phyloP scores from a whole-genome alignment of 1,284 basidiomycete genomes.

The Ceratobasidium sp. region DNA sequence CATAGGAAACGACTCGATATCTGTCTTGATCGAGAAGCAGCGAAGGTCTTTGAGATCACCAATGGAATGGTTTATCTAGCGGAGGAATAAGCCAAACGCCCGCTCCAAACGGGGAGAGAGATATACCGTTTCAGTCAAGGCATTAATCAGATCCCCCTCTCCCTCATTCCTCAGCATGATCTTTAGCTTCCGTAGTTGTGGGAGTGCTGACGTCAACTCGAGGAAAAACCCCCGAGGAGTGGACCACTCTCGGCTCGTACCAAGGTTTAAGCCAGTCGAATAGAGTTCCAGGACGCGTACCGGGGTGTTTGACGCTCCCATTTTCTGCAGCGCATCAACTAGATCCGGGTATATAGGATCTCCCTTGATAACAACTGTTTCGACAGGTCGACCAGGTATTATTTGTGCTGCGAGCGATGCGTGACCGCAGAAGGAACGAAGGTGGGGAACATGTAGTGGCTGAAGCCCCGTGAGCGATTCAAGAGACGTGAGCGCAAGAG shows the following conservation, averaged over 20 bases:
- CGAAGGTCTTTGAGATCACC: constrained; percentile 27
- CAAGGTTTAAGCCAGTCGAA: constrained; percentile 28
- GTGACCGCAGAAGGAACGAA: constrained; percentile 27
- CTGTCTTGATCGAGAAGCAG: constrained; percentile 23
- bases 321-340: constrained; percentile 31
- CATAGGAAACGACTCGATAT: constrained; percentile 7
- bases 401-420: constrained; percentile 35
- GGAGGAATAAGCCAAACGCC: neutral
- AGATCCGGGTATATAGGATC: constrained; percentile 36
- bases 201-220: constrained; percentile 30
- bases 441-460: constrained; percentile 17
- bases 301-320: constrained; percentile 4
- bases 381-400: constrained; percentile 34
- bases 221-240: constrained; percentile 31
- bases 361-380: constrained; percentile 20
- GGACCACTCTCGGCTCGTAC: constrained; percentile 37
- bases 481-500: constrained; percentile 17
- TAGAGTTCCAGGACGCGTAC: constrained; percentile 30
- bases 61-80: constrained; percentile 13
- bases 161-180: constrained; percentile 34
- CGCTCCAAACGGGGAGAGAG: neutral
- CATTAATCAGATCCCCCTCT: constrained; percentile 12
- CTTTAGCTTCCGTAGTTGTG: constrained; percentile 5
- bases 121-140: constrained; percentile 27
- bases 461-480: constrained; percentile 13